A percentile compares a stretch with the other conserved stretches of the same genome.
Conservation (phyloP, 176 grass and related monocot genomes). For the Otatea glauca region DNA sequence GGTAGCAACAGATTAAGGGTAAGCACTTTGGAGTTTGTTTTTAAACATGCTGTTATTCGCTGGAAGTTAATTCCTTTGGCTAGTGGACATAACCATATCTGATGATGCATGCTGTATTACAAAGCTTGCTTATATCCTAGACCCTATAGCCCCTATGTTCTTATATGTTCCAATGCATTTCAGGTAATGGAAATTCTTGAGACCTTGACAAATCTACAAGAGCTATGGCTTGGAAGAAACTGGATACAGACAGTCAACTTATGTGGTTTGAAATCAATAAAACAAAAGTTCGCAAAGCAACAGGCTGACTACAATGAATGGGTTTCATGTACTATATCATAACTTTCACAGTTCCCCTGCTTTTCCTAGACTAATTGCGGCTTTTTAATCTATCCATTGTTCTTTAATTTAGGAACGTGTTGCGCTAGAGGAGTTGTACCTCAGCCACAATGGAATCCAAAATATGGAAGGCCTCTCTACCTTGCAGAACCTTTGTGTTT, state of each 20-base stretch:
- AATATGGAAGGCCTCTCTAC: slow-evolving; percentile 91
- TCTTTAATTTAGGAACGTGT: slow-evolving; percentile 64
- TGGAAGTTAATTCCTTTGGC: slow-evolving; percentile 3
- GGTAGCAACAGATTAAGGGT: slow-evolving; percentile 95
- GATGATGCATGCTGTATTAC: not conserved
- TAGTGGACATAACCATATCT: not conserved
- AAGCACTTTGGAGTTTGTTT: slow-evolving; percentile 33
- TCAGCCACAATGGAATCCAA: slow-evolving; percentile 97
- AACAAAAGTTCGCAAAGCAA: slow-evolving; percentile 97
- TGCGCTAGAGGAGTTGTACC: slow-evolving; percentile 87
- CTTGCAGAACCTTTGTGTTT: slow-evolving; percentile 77
- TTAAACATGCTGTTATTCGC: not conserved
- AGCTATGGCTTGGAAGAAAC: slow-evolving; percentile 90
- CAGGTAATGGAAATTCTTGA: slow-evolving; percentile 93
- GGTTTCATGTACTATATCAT: slow-evolving; percentile 71
- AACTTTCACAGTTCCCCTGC: not conserved
- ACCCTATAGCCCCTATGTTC: not conserved
- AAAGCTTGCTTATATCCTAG: not conserved
- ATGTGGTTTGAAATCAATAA: slow-evolving; percentile 84
- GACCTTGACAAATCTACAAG: slow-evolving; percentile 76
- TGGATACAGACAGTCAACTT: slow-evolving; percentile 77
- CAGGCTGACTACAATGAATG: slow-evolving; percentile 73
- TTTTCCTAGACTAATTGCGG: slow-evolving; percentile 6
- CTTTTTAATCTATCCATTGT: slow-evolving; percentile 12
- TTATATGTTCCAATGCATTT: slow-evolving; percentile 39